These are phyloP conservation scores for Acmispon strigosus DNA, from an alignment of 306 rosid genomes.

Conservation along the genomic window DNA sequence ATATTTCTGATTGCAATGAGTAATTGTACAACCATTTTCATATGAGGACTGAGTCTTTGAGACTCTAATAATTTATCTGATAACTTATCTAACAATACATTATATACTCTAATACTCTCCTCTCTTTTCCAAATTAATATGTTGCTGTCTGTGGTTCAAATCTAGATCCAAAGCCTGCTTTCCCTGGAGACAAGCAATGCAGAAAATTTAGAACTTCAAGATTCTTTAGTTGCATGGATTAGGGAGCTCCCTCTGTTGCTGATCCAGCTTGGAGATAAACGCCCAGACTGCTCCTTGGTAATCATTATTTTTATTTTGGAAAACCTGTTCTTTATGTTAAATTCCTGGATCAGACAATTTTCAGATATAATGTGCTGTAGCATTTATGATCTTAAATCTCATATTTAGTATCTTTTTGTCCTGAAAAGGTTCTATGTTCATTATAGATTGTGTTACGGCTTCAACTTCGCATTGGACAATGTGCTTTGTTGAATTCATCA, in stretches of 20 bases:
- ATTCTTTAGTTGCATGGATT: slow-evolving; percentile 54
- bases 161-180: slow-evolving; percentile 42
- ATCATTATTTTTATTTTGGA: slow-evolving; percentile 13
- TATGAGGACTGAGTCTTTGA: too few species aligned
- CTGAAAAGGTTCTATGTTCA: slow-evolving; percentile 9
- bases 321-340: slow-evolving; percentile 1
- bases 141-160: slow-evolving; percentile 16
- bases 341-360: slow-evolving; percentile 5
- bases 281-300: slow-evolving; percentile 60
- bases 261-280: slow-evolving; percentile 57
- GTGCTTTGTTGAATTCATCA: slow-evolving; percentile 45
- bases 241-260: slow-evolving; percentile 66
- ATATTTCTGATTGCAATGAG: too few species aligned
- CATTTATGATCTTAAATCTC: slow-evolving; percentile 15
- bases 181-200: slow-evolving; percentile 39
- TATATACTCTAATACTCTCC: neutral
- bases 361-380: neutral
- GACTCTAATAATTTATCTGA: too few species aligned
- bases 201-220: slow-evolving; percentile 42
- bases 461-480: slow-evolving; percentile 62
- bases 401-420: neutral
- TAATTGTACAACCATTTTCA: too few species aligned
- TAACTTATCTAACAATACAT: too few species aligned
- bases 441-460: slow-evolving; percentile 57
- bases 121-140: neutral